Base-by-base conservation (phyloP, 495 filamentous ascomycete species). In the Immersiella caudata region DNA sequence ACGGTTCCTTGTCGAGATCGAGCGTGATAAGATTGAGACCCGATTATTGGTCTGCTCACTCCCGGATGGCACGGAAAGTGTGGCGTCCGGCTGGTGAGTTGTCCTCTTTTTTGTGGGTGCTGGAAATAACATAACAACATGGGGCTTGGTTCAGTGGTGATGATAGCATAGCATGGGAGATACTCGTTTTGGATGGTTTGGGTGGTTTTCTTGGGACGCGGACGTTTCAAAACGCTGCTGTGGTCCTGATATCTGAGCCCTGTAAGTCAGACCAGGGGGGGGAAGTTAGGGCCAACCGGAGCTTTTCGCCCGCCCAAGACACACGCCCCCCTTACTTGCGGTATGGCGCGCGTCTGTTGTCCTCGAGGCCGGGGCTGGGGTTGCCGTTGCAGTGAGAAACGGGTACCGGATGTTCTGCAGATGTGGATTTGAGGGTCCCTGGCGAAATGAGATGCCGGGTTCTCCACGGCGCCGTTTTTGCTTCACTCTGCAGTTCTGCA, bases 271-370 rank as follows among this genome's bases (percentile, higher is more conserved):
- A 33, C 29, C 29, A 33, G 29, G 29, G 29, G 29, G 36, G 33
- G 11, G 35, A 0, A 27, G 6, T n/a, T n/a, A n/a, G 21, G 16
- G 60, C 60, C 35, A 62, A 62, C 60, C 60, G 60, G 60, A 62
- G 60, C 60, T 12, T 62, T 62, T 62, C 36, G 35, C 60, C 60
- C 60, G 60, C 60, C 24, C 25, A 55, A 55, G 52, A 26, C 12
- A 55, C 52, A 55, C 20, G 52, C 7, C 24, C 52, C 52, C 24
- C 24, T 22, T 2, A 12, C 2, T 22, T 22, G 52, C 3, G 24
- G n/a, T n/a, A 26, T 55, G 20, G 52, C 20, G 52, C 52, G 16
- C 40, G 40, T 46, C 40, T 18, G 3, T 33, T 33, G 3, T 33
- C 4, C 29, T 33, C 8, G 29, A 33, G 29, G 4, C 8, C 14